Evolutionary conservation across 495 filamentous ascomycete genomes (phyloP).

Genomic region (Xylaria cubensis): DNA sequence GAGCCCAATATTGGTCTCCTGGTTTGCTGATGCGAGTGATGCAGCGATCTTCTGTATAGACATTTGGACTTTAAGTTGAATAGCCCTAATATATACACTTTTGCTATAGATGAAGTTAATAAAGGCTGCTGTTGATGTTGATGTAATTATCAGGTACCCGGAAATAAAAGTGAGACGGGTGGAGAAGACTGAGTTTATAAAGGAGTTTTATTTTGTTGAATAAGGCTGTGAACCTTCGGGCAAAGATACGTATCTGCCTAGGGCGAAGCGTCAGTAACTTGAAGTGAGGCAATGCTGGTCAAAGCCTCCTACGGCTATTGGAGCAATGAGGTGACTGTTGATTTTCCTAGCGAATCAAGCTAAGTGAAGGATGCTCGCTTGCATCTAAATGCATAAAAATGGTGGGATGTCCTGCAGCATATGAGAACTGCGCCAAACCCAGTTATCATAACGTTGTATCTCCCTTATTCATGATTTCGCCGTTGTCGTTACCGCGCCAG

Average conservation of each 20-base stretch:
- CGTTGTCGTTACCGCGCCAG: not conserved
- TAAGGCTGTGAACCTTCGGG: not conserved
- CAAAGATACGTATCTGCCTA: not conserved
- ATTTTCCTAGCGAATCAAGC: not conserved
- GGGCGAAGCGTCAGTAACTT: not conserved
- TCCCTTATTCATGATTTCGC: not conserved
- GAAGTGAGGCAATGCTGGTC: not conserved
- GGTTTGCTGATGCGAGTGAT: not conserved
- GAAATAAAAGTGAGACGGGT: not conserved
- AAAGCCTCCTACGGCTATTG: not conserved
- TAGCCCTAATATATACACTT: not conserved
- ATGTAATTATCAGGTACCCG: not conserved
- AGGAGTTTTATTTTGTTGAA: not conserved
- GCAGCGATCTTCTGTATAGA: not conserved
- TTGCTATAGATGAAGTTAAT: not conserved
- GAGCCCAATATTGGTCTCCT: conserved; percentile 18
- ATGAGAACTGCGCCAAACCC: not conserved
- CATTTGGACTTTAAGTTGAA: not conserved
- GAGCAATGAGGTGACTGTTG: no score
- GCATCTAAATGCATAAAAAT: not conserved
- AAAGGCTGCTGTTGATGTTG: not conserved
- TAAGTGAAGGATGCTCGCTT: not conserved
- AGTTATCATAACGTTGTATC: not conserved
- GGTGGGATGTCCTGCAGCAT: not conserved
- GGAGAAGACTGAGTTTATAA: not conserved